Evolutionary conservation across 2,329 filamentous ascomycete species (phyloP), one percentile per base, ranked within the genome.

Genomic region (Stagonosporopsis rhizophila): DNA sequence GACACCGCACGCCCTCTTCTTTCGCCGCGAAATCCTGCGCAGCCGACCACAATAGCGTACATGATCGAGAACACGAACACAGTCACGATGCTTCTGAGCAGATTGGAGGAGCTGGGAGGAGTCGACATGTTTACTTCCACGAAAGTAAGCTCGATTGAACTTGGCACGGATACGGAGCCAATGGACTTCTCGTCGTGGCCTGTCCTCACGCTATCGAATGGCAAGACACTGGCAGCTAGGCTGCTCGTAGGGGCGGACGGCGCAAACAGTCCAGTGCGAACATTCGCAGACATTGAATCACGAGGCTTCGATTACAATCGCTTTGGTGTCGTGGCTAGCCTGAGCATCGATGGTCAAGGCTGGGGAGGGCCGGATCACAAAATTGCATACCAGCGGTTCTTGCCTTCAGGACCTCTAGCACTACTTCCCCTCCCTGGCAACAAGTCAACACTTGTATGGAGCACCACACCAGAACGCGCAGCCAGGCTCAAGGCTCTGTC

Each of bases 31-130:
- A 80, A 71, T 23, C 84, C 62, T 57, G 76, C 63, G 8, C 69
- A 73, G 49, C 72, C 74, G 8, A 79, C 81, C 58, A 90, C 87
- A 1, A 92, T 99, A 64, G 95, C 95, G 9, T 96, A 95, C 74
- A 99, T 99, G 94, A 91, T 88, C 38, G 96, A 99, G 81, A 99
- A 98, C 75, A 77, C 89, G 28, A 98, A 99, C 74, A 82, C 97
- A 30, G 92, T 91, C 2, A 88, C 88, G 0, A 92, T 87, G 0
- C 82, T 99, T 7, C 78, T 97, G 46, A 83, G 83, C 51, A 85
- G 89, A 14, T 82, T 97, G 32, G 82, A 88, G 9, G 85, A 90
- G 63, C 80, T 96, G 1, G 86, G 87, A 2, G 78, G 75, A 6
- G 83, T 93, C 15, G 85, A 88, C 4, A 79, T 95, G 9, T 88